phyloP scores from a whole-genome alignment of 1,139 yeast species.

The Yamadazyma sp. region DNA sequence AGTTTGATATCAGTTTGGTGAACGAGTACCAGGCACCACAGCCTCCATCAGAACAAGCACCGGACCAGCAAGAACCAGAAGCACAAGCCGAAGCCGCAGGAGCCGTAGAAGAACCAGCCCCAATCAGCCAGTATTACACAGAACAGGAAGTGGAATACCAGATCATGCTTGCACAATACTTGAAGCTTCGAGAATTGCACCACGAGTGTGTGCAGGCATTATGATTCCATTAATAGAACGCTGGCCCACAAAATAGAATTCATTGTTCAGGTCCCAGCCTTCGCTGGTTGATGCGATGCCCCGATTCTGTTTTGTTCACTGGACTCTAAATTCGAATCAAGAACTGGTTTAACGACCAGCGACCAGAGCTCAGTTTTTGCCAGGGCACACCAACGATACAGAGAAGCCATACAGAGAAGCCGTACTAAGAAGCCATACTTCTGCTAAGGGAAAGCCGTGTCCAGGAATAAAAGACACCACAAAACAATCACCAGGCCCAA shows the following conservation, averaged over 20 bases:
- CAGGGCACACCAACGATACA: too few species aligned
- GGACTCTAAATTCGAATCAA: not conserved
- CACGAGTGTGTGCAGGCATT: constrained; percentile 1
- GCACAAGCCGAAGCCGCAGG: constrained; percentile 1
- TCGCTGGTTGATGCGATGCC: constrained; percentile 1
- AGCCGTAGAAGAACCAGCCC: not conserved
- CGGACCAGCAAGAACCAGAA: not conserved
- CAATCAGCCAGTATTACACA: not conserved
- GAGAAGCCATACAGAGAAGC: too few species aligned
- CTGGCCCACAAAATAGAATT: not conserved
- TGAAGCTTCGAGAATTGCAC: constrained; percentile 7
- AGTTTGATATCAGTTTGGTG: constrained; percentile 2
- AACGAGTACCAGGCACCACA: not conserved
- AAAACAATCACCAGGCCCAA: not conserved
- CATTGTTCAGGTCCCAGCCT: not conserved
- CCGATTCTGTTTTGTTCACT: not conserved
- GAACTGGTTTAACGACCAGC: too few species aligned
- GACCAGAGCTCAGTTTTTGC: too few species aligned
- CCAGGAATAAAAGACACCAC: too few species aligned
- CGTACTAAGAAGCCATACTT: too few species aligned
- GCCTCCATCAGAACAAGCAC: not conserved
- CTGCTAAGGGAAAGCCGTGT: too few species aligned
- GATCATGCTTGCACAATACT: constrained; percentile 11
- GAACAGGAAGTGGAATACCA: constrained; percentile 8
- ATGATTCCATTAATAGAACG: not conserved